Base-by-base conservation (phyloP, 1,284 basidiomycete species). In the Ganoderma sinense region DNA sequence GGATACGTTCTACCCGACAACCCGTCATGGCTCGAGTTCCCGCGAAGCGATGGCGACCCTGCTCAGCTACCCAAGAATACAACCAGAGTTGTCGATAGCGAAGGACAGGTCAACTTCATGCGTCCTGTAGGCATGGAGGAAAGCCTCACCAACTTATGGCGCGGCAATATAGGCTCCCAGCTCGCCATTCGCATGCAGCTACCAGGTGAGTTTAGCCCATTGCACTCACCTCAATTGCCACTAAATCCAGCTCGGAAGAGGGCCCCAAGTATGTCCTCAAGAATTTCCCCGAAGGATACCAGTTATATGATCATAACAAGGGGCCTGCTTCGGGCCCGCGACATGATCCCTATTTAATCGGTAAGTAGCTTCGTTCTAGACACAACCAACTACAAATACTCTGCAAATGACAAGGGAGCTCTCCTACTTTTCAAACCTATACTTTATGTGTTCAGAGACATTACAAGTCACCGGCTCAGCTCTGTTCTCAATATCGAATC, bases 311-410 rank as follows among this genome's bases (percentile, higher is more conserved):
- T 75, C 94, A 95, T 73, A 84, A 92, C 71, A 94, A 94, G 77
- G 91, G 93, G 0, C 81, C 82, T 16, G 80, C 75, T 45, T 74
- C 69, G 14, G 79, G 79, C 45, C 86, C 90, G n/a, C 83, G 94
- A 69, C 91, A 92, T 70, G 94, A 95, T 78, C 79, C 90, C 13
- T 95, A 95, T 82, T 85, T 95, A 29, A 88, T 86, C 69, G 94
- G 94, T 94, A 70, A 36, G 87, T 75, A 23, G 10, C 23, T 23
- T 14, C 10, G 18, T 40, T 26, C 11, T 26, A 40, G n/a, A 6
- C 20, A 39, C 31, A 59, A 59, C 10, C 1, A 4, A 23, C 13
- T 59, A n/a, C 18, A 23, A 39, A 33, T 51, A n/a, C 56, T n/a
- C 36, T 26, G 36, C 39, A n/a, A 58, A 33, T 58, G 33, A 31